phyloP scores from a whole-genome alignment of 2,329 filamentous ascomycete species.

The Aspergillus awamori region DNA sequence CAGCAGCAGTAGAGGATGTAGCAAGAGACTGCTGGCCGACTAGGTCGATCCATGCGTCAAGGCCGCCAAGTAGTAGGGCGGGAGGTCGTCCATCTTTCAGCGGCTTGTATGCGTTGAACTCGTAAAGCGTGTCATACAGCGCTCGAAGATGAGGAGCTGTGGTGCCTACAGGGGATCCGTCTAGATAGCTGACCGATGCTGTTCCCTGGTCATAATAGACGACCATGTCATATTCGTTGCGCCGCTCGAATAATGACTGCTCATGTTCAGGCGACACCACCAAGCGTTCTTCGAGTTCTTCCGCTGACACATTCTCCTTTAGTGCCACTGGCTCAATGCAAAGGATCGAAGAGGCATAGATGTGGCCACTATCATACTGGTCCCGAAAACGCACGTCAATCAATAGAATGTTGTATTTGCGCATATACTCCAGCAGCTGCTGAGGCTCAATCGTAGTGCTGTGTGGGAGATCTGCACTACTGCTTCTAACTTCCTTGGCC shows the following conservation, averaged over 20 bases:
- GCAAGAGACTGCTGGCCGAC: conserved; percentile 70
- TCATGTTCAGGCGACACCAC: conserved; percentile 60
- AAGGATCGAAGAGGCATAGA: conserved; percentile 79
- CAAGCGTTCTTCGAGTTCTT: conserved; percentile 59
- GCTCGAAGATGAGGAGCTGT: conserved; percentile 65
- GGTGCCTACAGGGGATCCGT: conserved; percentile 49
- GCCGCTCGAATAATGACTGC: conserved; percentile 70
- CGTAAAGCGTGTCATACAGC: conserved; percentile 76
- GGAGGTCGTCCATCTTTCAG: conserved; percentile 67
- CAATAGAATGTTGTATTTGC: conserved; percentile 68
- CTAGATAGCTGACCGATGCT: conserved; percentile 60
- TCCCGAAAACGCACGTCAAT: conserved; percentile 83
- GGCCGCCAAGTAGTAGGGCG: conserved; percentile 76
- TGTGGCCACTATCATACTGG: conserved; percentile 85
- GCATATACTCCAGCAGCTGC: conserved; percentile 71
- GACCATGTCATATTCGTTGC: conserved; percentile 78
- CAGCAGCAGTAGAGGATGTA: conserved; percentile 58
- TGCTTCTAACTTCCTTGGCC: conserved; percentile 44
- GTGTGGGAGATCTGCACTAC: conserved; percentile 54
- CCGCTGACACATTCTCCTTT: conserved; percentile 67
- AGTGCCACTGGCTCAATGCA: conserved; percentile 85
- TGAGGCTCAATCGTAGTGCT: conserved; percentile 68
- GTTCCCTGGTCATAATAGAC: conserved; percentile 84
- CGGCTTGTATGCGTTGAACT: conserved; percentile 80
- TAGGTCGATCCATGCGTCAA: conserved; percentile 85